Base-by-base conservation (phyloP, 495 filamentous ascomycete genomes). In the Hypoxylon subgilvum region DNA sequence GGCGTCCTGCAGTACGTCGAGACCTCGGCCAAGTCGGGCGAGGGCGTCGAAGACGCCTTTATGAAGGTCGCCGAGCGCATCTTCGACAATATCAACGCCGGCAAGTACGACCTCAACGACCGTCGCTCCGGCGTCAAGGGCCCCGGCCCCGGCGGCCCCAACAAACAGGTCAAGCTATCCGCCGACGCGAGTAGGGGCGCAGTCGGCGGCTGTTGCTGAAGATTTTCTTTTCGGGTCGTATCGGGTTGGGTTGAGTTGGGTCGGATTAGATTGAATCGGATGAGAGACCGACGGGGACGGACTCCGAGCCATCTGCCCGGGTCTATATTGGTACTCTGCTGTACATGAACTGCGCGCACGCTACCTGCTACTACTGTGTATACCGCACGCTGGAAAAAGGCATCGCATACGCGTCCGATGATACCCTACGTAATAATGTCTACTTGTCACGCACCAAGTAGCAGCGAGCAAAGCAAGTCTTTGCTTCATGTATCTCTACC, bases 41-140 rank as follows among this genome's bases (percentile, higher is more conserved):
- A 94, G 70, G 89, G 89, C 16, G 94, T 98, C 27, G 94, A 98
- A 72, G 79, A 85, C 52, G 94, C 94, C 2, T 98, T 98, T 65
- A 80, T 95, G 68, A 86, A 94, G 65, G 91, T 96, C 25, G 92
- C 94, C 27, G 89, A 96, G 76, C 80, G 91, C 61, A 97, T 98
- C 57, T 96, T 92, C 75, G 84, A 90, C 71, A 97, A 96, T 72
- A 96, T 98, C 51, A 90, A 96, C 74, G 86, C 87, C 17, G 94
- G 94, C 2, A 89, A 83, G 66, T 97, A 97, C 72, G 92, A 97
- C 73, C 77, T 98, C 59, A 95, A 96, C 73, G 94, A 97, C 74
- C 83, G 92, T 61, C 83, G 93, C 63, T 90, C 86, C 51, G 94
- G 94, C n/a, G 94, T 98, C 30, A 97, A 96, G 72, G 76, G 74